These are phyloP conservation scores for Micractinium sp. DNA, from an alignment of 139 green algal genomes.

Conservation along the genomic window DNA sequence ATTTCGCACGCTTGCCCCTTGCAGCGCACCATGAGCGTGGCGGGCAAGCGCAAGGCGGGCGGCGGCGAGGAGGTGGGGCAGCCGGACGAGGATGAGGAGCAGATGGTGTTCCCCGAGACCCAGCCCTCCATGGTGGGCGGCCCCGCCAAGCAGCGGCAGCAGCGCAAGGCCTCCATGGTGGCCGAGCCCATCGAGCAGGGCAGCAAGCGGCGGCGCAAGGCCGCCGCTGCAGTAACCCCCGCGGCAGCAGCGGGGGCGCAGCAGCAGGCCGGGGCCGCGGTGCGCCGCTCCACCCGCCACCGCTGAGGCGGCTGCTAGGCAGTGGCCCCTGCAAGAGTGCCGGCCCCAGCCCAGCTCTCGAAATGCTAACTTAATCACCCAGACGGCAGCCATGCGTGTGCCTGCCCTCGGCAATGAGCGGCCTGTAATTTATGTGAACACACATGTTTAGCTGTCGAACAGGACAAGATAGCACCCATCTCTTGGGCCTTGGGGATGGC, in stretches of 20 bases:
- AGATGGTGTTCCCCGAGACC: conserved; percentile 13
- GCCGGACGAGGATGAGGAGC: not conserved
- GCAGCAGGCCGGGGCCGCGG: too few relatives aligned
- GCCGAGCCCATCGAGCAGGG: not conserved
- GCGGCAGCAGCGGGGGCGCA: not conserved
- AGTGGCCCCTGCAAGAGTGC: too few relatives aligned
- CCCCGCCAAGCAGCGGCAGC: not conserved
- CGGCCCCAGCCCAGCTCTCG: too few relatives aligned
- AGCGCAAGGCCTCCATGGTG: conserved; percentile 26
- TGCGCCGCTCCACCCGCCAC: not conserved
- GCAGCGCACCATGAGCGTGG: conserved; percentile 5
- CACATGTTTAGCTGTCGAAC: too few relatives aligned
- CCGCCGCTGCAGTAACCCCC: not conserved
- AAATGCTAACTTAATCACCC: too few relatives aligned
- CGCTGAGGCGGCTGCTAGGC: not conserved
- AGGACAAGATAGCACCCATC: too few relatives aligned
- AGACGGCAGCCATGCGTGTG: too few relatives aligned
- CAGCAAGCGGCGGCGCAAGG: not conserved
- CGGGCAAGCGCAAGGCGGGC: not conserved
- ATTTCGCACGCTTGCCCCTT: not conserved
- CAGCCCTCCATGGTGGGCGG: not conserved
- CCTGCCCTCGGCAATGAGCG: too few relatives aligned
- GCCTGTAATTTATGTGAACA: too few relatives aligned
- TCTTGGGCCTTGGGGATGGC: too few relatives aligned
- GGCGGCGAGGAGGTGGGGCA: not conserved